Evolutionary conservation across 768 basidiomycete genomes (phyloP).

Genomic region (Trametes cubensis): DNA sequence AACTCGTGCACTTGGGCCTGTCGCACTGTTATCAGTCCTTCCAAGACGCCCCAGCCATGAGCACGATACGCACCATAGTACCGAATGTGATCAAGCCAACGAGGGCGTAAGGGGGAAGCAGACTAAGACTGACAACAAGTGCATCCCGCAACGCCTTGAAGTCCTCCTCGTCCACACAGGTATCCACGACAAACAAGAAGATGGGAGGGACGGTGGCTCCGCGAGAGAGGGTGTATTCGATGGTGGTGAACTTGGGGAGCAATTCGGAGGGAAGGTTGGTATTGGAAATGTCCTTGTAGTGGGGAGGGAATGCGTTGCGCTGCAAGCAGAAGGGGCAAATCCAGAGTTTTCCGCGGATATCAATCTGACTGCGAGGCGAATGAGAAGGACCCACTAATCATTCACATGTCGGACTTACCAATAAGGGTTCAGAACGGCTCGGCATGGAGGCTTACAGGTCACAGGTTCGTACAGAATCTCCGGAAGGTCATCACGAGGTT

Average conservation of each 20-base stretch:
- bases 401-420: slow-evolving; percentile 58
- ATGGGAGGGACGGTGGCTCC: slow-evolving; percentile 92
- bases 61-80: slow-evolving; percentile 74
- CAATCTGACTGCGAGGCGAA: slow-evolving; percentile 77
- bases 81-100: slow-evolving; percentile 96
- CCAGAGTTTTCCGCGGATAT: slow-evolving; percentile 98
- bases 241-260: slow-evolving; percentile 97
- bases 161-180: slow-evolving; percentile 94
- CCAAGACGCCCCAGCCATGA: not conserved
- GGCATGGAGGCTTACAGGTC: slow-evolving; percentile 96
- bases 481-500: slow-evolving; percentile 90
- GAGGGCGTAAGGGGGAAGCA: slow-evolving; percentile 92
- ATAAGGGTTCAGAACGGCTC: slow-evolving; percentile 96
- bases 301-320: slow-evolving; percentile 95
- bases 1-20: slow-evolving; percentile 99
- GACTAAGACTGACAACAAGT: slow-evolving; percentile 89
- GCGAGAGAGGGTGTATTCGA: slow-evolving; percentile 97
- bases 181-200: slow-evolving; percentile 97
- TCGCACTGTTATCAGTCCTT: not conserved
- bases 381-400: not conserved
- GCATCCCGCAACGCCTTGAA: slow-evolving; percentile 94
- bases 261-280: slow-evolving; percentile 97
- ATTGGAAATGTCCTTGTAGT: slow-evolving; percentile 98
- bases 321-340: slow-evolving; percentile 99
- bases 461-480: slow-evolving; percentile 98